Percentiles rank a stretch among this genome's conserved stretches.
phyloP scores from a whole-genome alignment of 345 rosid genomes.

The Melaleuca alternifolia region DNA sequence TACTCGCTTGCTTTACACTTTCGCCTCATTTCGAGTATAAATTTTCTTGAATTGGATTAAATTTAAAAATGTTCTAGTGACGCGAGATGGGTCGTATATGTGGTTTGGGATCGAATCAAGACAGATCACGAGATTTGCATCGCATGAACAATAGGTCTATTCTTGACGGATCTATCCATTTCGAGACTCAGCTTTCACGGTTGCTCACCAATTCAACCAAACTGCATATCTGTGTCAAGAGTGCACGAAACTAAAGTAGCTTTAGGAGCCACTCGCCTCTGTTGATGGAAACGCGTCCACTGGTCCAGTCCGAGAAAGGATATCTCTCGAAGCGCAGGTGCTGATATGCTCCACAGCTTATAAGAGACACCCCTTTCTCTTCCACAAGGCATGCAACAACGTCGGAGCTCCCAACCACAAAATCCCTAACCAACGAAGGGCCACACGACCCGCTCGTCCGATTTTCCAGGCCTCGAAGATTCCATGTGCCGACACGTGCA shows the following conservation, averaged over 20 bases:
- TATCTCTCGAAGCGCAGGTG: not conserved
- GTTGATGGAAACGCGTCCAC: not conserved
- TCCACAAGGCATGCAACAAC: not conserved
- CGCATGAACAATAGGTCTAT: too few species aligned
- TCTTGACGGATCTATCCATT: too few species aligned
- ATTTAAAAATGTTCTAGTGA: too few species aligned
- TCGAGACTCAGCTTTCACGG: not conserved
- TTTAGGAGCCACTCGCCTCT: not conserved
- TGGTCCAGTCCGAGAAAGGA: not conserved
- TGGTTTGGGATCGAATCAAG: too few species aligned
- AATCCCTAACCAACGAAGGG: not conserved
- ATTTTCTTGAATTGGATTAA: too few species aligned
- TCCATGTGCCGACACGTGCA: not conserved
- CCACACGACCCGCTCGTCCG: not conserved
- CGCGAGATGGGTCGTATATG: too few species aligned
- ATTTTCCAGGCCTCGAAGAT: too few species aligned
- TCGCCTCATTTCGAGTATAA: too few species aligned
- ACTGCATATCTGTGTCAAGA: not conserved
- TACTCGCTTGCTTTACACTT: too few species aligned
- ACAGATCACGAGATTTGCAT: too few species aligned
- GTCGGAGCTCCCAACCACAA: not conserved
- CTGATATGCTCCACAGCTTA: not conserved
- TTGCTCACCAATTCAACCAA: not conserved
- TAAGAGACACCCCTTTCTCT: not conserved
- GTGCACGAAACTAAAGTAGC: not conserved